Evolutionary conservation across 2,329 filamentous ascomycete genomes (phyloP).

Genomic region (Aspergillus hiratsukae): DNA sequence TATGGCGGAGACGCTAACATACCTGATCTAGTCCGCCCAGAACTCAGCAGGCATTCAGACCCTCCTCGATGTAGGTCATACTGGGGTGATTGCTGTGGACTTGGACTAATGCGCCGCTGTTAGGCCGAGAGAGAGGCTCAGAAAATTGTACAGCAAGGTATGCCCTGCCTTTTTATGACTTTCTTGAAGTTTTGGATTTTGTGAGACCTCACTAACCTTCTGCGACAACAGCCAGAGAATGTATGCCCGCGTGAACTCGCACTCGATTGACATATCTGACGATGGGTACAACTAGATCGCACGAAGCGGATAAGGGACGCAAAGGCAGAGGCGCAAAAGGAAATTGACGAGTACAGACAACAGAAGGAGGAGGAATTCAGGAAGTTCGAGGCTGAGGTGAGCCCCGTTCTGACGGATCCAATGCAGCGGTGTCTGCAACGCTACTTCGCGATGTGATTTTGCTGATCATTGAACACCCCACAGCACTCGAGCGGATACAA

Average conservation of each 20-base stretch:
- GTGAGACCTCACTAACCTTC: slow-evolving; percentile 17
- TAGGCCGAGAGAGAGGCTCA: slow-evolving; percentile 97
- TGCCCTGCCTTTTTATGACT: slow-evolving; percentile 13
- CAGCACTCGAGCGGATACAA: slow-evolving; percentile 92
- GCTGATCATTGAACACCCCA: background rate
- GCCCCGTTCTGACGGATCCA: slow-evolving; percentile 2
- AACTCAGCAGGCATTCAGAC: slow-evolving; percentile 98
- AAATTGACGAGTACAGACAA: slow-evolving; percentile 88
- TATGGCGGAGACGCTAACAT: slow-evolving; percentile 12
- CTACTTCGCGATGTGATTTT: no score
- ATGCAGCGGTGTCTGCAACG: background rate
- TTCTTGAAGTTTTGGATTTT: background rate
- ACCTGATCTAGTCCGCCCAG: slow-evolving; percentile 72
- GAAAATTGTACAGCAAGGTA: slow-evolving; percentile 98
- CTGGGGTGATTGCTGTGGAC: background rate
- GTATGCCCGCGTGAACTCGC: slow-evolving; percentile 46
- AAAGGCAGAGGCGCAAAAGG: slow-evolving; percentile 92
- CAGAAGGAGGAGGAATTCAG: slow-evolving; percentile 93
- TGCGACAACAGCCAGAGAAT: slow-evolving; percentile 69
- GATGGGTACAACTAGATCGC: slow-evolving; percentile 57
- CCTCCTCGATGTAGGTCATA: slow-evolving; percentile 79
- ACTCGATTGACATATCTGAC: slow-evolving; percentile 9
- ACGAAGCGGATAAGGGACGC: slow-evolving; percentile 97
- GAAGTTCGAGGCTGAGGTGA: slow-evolving; percentile 79
- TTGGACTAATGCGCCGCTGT: slow-evolving; percentile 8